Conservation (phyloP, 2,329 filamentous ascomycete genomes). For the Blumeria graminis region DNA sequence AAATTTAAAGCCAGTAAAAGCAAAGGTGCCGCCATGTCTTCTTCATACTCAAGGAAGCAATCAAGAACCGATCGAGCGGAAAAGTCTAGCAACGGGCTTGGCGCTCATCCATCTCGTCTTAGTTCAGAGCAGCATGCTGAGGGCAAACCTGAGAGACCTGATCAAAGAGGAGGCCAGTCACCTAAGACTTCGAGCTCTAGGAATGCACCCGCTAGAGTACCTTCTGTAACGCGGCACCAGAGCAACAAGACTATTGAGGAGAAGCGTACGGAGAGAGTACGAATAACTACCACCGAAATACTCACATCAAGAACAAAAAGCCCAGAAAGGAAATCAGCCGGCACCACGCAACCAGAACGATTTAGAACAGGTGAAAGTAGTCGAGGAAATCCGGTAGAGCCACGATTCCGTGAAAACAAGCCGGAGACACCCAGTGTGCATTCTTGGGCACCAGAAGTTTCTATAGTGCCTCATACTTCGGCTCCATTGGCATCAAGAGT, state of each 20-base stretch:
- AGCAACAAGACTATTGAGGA: slow-evolving; percentile 21
- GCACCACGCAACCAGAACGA: slow-evolving; percentile 2
- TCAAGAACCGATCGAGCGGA: slow-evolving; percentile 13
- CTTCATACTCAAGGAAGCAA: slow-evolving; percentile 12
- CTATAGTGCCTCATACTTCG: slow-evolving; percentile 39
- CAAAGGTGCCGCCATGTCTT: slow-evolving; percentile 5
- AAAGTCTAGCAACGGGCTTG: slow-evolving; percentile 11
- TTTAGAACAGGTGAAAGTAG: slow-evolving; percentile 8
- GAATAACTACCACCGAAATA: slow-evolving; percentile 38
- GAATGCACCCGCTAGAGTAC: slow-evolving; percentile 28
- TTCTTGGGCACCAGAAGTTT: slow-evolving; percentile 60
- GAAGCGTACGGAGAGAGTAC: slow-evolving; percentile 29
- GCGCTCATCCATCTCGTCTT: slow-evolving; percentile 10
- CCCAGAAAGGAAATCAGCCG: slow-evolving; percentile 19
- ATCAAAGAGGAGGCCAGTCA: slow-evolving; percentile 10
- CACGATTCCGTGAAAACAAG: slow-evolving; percentile 17
- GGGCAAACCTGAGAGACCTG: slow-evolving; percentile 10
- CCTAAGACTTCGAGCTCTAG: slow-evolving; percentile 8
- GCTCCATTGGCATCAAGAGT: slow-evolving; percentile 25
- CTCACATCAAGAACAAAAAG: slow-evolving; percentile 34
- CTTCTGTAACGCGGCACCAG: slow-evolving; percentile 27
- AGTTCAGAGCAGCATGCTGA: slow-evolving; percentile 9
- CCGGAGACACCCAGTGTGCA: slow-evolving; percentile 26
- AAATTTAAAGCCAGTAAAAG: neutral
- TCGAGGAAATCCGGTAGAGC: slow-evolving; percentile 10